Base-by-base conservation (phyloP, 768 basidiomycete species). In the Serendipita sp. region DNA sequence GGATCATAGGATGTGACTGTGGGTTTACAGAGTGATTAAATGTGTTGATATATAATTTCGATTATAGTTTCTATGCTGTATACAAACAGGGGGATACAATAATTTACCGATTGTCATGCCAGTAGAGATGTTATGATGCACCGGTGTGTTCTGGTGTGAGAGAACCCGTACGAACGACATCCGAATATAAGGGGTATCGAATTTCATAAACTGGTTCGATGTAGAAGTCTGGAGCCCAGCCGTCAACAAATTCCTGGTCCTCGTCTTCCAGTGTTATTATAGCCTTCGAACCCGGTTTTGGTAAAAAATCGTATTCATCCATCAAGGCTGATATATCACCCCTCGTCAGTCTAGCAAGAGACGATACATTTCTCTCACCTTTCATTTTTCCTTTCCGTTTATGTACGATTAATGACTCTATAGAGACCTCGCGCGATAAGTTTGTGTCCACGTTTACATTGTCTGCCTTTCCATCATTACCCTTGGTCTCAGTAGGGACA, bases 241-340 rank as follows among this genome's bases (percentile, higher is more conserved):
- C 27, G 3, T 60, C 55, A 1, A 60, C 8, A 34, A 60, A 60
- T 33, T 60, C 55, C 55, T 60, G 55, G n/a, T 60, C 55, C 8
- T 60, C 55, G 29, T 60, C 55, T 23, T 60, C 55, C 27, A 60
- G 55, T 10, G 55, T 60, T 31, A 60, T 60, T 23, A 60, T 60
- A 8, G 55, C 55, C 18, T 34, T 23, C 13, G 55, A 60, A 29
- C 55, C 55, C 16, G 55, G 55, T 34, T 60, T 60, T 3, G 55
- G 16, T 27, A 60, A n/a, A n/a, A 60, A n/a, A 36, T 60, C 55
- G 55, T 60, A 60, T n/a, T 60, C 55, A 60, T 60, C 55, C 55
- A 60, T 60, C 16, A 37, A n/a, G 55, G 55, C 55, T 60, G 2
- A n/a, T 13, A 40, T 40, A 40, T 40, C 13, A 40, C 40, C 5